Evolutionary conservation across 2,329 filamentous ascomycete species (phyloP), one percentile per base, ranked within the genome.

Genomic region (Tolypocladium pustulatum): DNA sequence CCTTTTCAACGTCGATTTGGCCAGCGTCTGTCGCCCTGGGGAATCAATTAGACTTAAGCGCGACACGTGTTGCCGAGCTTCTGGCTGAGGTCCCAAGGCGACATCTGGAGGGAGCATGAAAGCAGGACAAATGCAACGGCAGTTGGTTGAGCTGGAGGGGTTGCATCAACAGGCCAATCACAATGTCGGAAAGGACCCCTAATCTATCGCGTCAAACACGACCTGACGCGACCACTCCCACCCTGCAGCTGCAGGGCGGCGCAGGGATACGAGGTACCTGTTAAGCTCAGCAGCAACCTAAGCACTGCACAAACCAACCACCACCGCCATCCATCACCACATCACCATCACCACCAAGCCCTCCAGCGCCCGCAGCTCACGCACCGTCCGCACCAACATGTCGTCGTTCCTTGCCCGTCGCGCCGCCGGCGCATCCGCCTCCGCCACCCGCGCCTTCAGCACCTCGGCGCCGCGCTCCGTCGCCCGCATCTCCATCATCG

Each of bases 401-500:
- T 79, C 77, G 60, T 75, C 77, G 62, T 74, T 78, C 75, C 71
- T 83, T 72, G 70, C 81, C 77, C 76, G 79, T 73, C 73, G 78
- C 74, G 76, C 76, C 74, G 75, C 75, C 75, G 74, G 65, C 67
- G 72, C 75, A 70, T 75, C 75, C 69, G 75, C 78, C 65, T 65
- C 76, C 59, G 66, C 76, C 62, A 71, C 80, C 66, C 90, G 91
- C 75, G 76, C 86, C 69, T 96, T 97, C 83, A 90, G 85, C 77
- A 85, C 86, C 66, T 86, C 88, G 52, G 76, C 85, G 46, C 73
- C 82, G 55, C 81, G 83, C 62, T 75, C 81, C 62, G 69, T 94
- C 65, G 90, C 94, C 65, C 88, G 87, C 74, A 88, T 99, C 78
- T 88, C 86, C 68, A 79, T 99, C 73, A 82, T 97, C 66, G 94